Base-by-base conservation (phyloP, 768 basidiomycete species). In the Russula vinacea region DNA sequence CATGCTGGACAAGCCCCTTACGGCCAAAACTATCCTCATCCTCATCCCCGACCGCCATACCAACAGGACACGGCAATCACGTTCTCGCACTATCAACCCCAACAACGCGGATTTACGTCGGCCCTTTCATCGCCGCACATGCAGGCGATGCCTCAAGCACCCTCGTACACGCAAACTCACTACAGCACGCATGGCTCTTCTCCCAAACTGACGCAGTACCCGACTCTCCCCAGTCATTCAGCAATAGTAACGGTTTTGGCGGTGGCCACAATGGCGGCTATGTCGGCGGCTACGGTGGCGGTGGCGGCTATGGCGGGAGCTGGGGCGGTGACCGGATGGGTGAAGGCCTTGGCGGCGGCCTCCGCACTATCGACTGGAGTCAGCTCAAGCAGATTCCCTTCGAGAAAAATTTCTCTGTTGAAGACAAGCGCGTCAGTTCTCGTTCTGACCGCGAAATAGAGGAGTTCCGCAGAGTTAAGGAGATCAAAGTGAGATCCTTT, bases 381-480 rank as follows among this genome's bases (percentile, higher is more conserved):
- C 76, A 76, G 47, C 80, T 85, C 52, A 86, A 85, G 65, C 78
- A 97, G 62, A 82, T 87, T 71, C 87, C 83, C 70, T 98, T 99
- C 69, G 96, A 98, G 78, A 99, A 98, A 80, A 98, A 98, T 80
- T 99, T 96, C 69, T 96, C 95, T 70, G 80, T 87, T 51, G 94
- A 99, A 75, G 92, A 98, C 75, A 88, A 90, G 72, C 84, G 86
- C 33, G 91, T 98, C 50, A 76, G 86, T 22, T 78, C 82, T 37
- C 88, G 88, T 67, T 84, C 81, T 58, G 94, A 98, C 17, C 80
- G 85, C 55, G 96, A 99, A 71, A 82, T 98, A 60, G 89, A 92
- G 60, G 93, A 93, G 53, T 98, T 95, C 77, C 82, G 89, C 66
- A 81, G 83, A 29, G 67, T 67, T 55, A 93, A 97, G 75, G 90